phyloP scores from a whole-genome alignment of 2,329 filamentous ascomycete species.

The Fusarium sororula region DNA sequence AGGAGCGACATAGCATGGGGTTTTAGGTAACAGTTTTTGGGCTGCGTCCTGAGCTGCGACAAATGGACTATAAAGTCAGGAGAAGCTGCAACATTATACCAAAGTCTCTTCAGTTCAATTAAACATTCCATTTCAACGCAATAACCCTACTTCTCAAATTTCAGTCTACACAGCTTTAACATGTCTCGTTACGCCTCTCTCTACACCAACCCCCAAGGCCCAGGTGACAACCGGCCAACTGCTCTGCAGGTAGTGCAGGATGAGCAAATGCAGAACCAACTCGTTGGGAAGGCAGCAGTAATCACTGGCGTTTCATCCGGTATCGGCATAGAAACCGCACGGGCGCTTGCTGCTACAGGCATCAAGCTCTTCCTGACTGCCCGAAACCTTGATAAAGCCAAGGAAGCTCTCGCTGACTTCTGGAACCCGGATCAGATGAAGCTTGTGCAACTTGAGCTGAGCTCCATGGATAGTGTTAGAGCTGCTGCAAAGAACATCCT shows the following conservation, averaged over 20 bases:
- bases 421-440: constrained; percentile 23
- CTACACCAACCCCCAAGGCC: background rate
- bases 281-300: background rate
- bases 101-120: background rate
- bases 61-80: background rate
- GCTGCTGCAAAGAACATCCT: background rate
- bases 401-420: constrained; percentile 9
- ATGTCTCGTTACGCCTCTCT: constrained; percentile 9
- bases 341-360: constrained; percentile 53
- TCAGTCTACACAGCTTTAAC: background rate
- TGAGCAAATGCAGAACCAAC: background rate
- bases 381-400: constrained; percentile 32
- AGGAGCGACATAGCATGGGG: background rate
- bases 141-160: fast-evolving
- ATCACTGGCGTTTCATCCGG: constrained; percentile 49
- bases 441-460: constrained; percentile 36
- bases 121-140: background rate
- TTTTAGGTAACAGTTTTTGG: too few relatives aligned
- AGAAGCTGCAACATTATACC: too few relatives aligned
- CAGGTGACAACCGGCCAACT: constrained; percentile 1
- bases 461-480: constrained; percentile 18
- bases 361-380: constrained; percentile 35
- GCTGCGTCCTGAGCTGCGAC: background rate
- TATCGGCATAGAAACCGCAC: constrained; percentile 55
- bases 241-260: constrained; percentile 1